Evolutionary conservation across 257 asterid genomes (phyloP).

Genomic region (Solanum ossicruentum): DNA sequence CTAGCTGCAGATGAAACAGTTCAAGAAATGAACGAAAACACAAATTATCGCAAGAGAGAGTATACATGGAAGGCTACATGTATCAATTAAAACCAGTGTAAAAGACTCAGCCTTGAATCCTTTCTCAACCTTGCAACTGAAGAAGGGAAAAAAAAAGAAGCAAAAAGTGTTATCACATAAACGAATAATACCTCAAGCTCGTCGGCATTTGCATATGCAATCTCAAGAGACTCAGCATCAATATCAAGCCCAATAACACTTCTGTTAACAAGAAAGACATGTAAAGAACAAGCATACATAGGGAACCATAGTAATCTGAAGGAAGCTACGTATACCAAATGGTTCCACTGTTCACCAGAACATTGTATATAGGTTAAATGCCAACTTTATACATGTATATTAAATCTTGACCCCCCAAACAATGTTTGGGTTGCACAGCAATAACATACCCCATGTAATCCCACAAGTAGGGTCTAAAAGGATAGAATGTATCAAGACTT

Average conservation of each 20-base stretch:
- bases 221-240: conserved; percentile 78
- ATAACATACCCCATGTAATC: neutral
- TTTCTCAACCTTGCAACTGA: neutral
- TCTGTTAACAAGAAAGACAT: conserved; percentile 19
- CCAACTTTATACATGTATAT: neutral
- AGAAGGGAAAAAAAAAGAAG: neutral
- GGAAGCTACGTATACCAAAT: neutral
- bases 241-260: conserved; percentile 72
- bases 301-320: neutral
- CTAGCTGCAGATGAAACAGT: conserved; percentile 38
- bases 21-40: neutral
- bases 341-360: neutral
- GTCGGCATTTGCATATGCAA: conserved; percentile 69
- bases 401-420: neutral
- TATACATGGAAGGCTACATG: neutral
- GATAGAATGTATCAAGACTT: neutral
- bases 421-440: neutral
- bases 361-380: neutral
- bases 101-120: neutral
- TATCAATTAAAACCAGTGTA: neutral
- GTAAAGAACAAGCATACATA: neutral
- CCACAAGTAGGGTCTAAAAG: neutral
- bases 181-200: conserved; percentile 51
- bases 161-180: neutral
- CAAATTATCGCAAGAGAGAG: neutral